These are phyloP conservation scores for Tuber magnatum DNA, from an alignment of 495 filamentous ascomycete genomes.

Conservation along the genomic window DNA sequence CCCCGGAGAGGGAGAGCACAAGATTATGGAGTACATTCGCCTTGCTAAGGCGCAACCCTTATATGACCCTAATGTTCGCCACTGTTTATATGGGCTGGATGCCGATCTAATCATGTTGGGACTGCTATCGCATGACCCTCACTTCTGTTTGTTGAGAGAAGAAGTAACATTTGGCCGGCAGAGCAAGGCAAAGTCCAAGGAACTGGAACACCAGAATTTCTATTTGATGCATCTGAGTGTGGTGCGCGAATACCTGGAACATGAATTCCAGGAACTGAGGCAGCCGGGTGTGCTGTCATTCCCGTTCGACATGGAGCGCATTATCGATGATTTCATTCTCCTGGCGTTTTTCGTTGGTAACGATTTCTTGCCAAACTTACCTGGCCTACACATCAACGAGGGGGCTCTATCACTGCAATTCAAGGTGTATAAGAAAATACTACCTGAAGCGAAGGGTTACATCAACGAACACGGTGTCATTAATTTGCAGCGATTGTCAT, in stretches of 20 bases:
- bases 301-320: slow-evolving; percentile 84
- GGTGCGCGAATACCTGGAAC: slow-evolving; percentile 90
- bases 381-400: slow-evolving; percentile 96
- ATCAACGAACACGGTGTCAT: slow-evolving; percentile 93
- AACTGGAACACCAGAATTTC: slow-evolving; percentile 98
- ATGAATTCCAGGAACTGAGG: slow-evolving; percentile 93
- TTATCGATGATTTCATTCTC: slow-evolving; percentile 98
- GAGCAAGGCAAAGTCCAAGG: slow-evolving; percentile 77
- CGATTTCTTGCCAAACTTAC: slow-evolving; percentile 95
- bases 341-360: slow-evolving; percentile 99
- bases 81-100: slow-evolving; percentile 95
- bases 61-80: slow-evolving; percentile 91
- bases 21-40: slow-evolving; percentile 99
- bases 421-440: slow-evolving; percentile 82
- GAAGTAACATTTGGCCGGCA: slow-evolving; percentile 95
- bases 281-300: slow-evolving; percentile 66
- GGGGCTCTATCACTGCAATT: slow-evolving; percentile 95
- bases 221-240: slow-evolving; percentile 96
- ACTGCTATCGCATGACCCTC: slow-evolving; percentile 91
- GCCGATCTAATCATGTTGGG: slow-evolving; percentile 99
- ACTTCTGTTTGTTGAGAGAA: slow-evolving; percentile 94
- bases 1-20: slow-evolving; percentile 98
- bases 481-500: slow-evolving; percentile 67
- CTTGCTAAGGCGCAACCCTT: slow-evolving; percentile 87
- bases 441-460: slow-evolving; percentile 85